Conservation (phyloP, 1,284 basidiomycete genomes). For the Cutaneotrichosporon mucoides region DNA sequence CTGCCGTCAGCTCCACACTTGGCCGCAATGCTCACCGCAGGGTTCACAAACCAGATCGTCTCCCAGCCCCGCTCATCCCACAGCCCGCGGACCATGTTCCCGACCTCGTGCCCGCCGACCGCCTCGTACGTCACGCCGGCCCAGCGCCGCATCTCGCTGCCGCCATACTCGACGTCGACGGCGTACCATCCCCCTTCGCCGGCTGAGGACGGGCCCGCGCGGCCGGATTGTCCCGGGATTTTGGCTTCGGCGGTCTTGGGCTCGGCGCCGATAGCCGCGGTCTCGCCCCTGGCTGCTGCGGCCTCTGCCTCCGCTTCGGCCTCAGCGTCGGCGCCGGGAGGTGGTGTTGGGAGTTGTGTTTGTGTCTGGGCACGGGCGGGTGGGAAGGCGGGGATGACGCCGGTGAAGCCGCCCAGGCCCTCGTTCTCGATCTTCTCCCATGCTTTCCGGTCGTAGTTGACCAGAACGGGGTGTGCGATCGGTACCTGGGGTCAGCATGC, state of each 20-base stretch:
- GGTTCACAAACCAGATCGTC: conserved; percentile 45
- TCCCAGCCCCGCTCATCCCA: conserved; percentile 48
- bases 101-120: conserved; percentile 39
- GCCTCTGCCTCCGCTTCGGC: no score
- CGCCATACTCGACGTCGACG: conserved; percentile 30
- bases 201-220: conserved; percentile 1
- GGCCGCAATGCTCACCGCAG: conserved; percentile 20
- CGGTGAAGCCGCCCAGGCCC: conserved; percentile 45
- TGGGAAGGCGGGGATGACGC: conserved; percentile 24
- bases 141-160: conserved; percentile 30
- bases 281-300: not conserved
- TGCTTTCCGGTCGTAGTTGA: conserved; percentile 31
- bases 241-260: not conserved
- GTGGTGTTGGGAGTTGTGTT: no score
- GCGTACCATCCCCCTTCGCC: conserved; percentile 32
- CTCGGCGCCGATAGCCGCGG: not conserved
- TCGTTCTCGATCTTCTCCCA: conserved; percentile 40
- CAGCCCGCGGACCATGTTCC: conserved; percentile 40
- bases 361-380: not conserved
- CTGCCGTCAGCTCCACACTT: conserved; percentile 29
- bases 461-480: conserved; percentile 42
- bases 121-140: conserved; percentile 33
- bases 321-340: no score
- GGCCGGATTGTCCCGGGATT: not conserved
- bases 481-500: conserved; percentile 31